Evolutionary conservation across 805 yeast genomes (phyloP), one percentile per base, ranked within the genome.

Genomic region (Millerago galiae): DNA sequence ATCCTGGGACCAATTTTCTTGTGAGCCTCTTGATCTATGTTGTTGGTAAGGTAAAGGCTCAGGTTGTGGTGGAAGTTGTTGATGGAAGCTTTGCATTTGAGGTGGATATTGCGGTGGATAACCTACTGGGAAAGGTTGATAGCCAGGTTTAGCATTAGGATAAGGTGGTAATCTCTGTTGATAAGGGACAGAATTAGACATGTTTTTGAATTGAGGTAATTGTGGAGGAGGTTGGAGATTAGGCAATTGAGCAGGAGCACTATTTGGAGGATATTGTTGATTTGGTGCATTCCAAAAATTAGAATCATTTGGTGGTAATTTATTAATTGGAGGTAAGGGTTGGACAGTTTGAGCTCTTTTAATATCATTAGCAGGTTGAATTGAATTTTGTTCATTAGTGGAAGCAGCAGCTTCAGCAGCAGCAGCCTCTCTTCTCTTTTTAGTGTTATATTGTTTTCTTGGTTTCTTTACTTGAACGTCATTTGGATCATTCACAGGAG

Each of bases 1-100:
- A 56, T 58, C 65, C 47, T 50, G 66, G 25, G 62, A 58, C 62
- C 63, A 58, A 18, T 51, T 55, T 40, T 56, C 60, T 14, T 49
- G 47, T 2, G 60, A 55, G 11, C 48, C 49, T 42, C 48, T 50
- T 16, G 54, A 47, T 41, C 52, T 59, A 44, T 59, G 59, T 27
- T 56, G 56, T 27, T 51, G 51, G 36, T 54, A 43, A 36, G 49
- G 35, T 32, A 38, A 39, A 14, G 34, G 32, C 8, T 29, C 16
- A 29, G 15, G 4, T 29, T 10, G 16, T n/a, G 32, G 32, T 29
- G 14, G 32, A 14, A 5, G 10, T 1, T 14, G 16, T 15, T 32
- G 44, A 52, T 46, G 56, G 31, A 46, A 51, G 15, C 36, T 44
- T 32, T 46, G 54, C 31, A 43, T 42, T 26, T 42, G 44, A 5